phyloP scores from a whole-genome alignment of 2,329 filamentous ascomycete species.

The Cladosporium sp. region DNA sequence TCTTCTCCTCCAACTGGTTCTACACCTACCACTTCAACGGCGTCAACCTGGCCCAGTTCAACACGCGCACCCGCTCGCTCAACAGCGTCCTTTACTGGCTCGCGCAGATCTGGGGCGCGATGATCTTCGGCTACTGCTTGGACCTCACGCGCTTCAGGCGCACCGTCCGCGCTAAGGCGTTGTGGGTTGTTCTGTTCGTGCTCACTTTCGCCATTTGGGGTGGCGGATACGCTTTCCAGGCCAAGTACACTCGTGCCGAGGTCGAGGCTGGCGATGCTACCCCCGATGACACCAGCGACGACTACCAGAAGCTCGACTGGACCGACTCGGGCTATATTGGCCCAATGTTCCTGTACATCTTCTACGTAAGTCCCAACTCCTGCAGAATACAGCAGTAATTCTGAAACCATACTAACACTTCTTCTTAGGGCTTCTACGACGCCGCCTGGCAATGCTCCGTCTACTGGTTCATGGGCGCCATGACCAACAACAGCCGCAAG shows the following conservation, averaged over 20 bases:
- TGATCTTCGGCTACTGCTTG: constrained; percentile 69
- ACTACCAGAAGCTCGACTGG: constrained; percentile 61
- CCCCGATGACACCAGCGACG: constrained; percentile 23
- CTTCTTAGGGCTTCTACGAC: constrained; percentile 13
- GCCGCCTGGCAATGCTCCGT: constrained; percentile 18
- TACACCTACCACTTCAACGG: constrained; percentile 77
- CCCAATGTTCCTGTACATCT: constrained; percentile 86
- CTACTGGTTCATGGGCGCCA: constrained; percentile 77
- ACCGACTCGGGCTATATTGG: constrained; percentile 66
- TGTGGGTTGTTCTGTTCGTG: constrained; percentile 61
- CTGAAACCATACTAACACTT: neutral
- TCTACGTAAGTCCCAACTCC: constrained; percentile 59
- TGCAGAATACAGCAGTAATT: neutral
- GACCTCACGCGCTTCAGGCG: constrained; percentile 62
- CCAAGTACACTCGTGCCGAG: constrained; percentile 52
- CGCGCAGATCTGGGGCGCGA: constrained; percentile 75
- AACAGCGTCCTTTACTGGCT: constrained; percentile 76
- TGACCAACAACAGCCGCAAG: constrained; percentile 90
- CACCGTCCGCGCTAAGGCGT: constrained; percentile 65
- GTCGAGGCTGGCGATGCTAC: constrained; percentile 26
- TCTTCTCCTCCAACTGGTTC: constrained; percentile 78
- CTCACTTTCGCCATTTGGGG: constrained; percentile 81
- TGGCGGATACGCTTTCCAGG: constrained; percentile 77
- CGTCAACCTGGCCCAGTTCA: constrained; percentile 70
- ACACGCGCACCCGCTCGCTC: constrained; percentile 71